Evolutionary conservation across 2,329 filamentous ascomycete species (phyloP), one percentile per base, ranked within the genome.

Genomic region (Pseudogymnoascus sp.): DNA sequence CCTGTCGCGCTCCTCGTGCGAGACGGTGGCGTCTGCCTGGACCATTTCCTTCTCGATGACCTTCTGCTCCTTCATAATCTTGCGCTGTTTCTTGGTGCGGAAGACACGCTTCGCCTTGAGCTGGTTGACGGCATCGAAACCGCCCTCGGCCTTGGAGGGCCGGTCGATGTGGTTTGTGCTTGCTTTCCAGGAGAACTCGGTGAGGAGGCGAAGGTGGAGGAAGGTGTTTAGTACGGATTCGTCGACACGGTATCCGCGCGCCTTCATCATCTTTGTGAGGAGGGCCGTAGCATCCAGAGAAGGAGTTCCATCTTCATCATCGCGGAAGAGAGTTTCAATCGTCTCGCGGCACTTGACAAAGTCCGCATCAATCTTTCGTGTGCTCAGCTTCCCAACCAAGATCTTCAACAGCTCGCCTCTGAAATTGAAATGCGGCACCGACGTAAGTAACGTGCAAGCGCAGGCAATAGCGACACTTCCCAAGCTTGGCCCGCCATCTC

Each of bases 401-500:
- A 98, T 93, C 76, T 90, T 92, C 66, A 99, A 79, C 62, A 99
- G 80, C 62, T 99, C 93, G 60, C 82, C 84, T 43, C 95, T 88
- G 76, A 96, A 97, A 80, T 99, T 99, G 85, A 99, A 99, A 78
- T 99, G 96, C 3, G 95, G 91, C 0, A 97, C 92, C 1, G 89
- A 82, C 19, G 85, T 85, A 43, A 98, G 77, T 14, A 99, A 82
- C 31, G 84, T 89, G 76, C 92, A 96, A 1, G 90, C 88, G 74
- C 95, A 99, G 48, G 86, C 88, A 64, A 96, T 88, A 3, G 95
- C 93, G 25, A 96, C 83, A 62, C 82, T 89, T 6, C 87, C 84
- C 23, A 97, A 74, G 63, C 77, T 81, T 63, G 79, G 78, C 0
- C 77, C 79, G 34, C 73, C 73, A 63, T 75, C 77, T 61, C 69